Evolutionary conservation across 805 yeast species (phyloP), one percentile per base, ranked within the genome.

Genomic region (Candida qinlingensis): DNA sequence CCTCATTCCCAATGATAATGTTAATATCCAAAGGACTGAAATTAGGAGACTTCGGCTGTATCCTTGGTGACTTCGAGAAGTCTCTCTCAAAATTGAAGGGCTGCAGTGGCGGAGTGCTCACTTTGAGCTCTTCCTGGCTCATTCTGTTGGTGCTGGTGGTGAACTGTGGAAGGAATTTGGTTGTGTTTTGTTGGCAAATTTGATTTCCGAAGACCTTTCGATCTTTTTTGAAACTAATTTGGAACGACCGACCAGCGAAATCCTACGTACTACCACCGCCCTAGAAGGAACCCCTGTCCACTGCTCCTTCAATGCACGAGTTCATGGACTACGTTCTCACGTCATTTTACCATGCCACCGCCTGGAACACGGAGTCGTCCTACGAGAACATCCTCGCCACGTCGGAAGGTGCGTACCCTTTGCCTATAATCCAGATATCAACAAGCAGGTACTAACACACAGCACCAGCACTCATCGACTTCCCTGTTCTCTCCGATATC

Each of bases 321-420:
- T 91, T 86, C 69, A 89, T 92, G 96, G 96, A 92, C 57, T 85
- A 84, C 64, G 77, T 92, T 33, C 83, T 84, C 56, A 74, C 77
- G 65, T 78, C 87, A 55, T 92, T 87, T 68, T 79, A 84, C 63
- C 66, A 72, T 37, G 64, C 84, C 27, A 82, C 95, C 1, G 75
- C 76, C 5, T 91, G 97, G 97, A 81, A 83, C 56, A 78, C 79
- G 49, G 88, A 87, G 54, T 85, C 85, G 64, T 76, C 86, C 35
- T 89, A 85, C 60, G 84, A 89, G 45, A 80, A 83, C 56, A 74
- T 92, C 25, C 78, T 84, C 3, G 82, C 84, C n/a, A 81, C 90
- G 0, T 79, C 92, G 1, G 76, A 74, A 48, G 49, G 59, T 51
- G 33, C 19, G 58, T 50, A 19, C 19, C 19, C 19, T 9, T 19